Base-by-base conservation (phyloP, 2,329 filamentous ascomycete species). In the Colletotrichum tabaci region DNA sequence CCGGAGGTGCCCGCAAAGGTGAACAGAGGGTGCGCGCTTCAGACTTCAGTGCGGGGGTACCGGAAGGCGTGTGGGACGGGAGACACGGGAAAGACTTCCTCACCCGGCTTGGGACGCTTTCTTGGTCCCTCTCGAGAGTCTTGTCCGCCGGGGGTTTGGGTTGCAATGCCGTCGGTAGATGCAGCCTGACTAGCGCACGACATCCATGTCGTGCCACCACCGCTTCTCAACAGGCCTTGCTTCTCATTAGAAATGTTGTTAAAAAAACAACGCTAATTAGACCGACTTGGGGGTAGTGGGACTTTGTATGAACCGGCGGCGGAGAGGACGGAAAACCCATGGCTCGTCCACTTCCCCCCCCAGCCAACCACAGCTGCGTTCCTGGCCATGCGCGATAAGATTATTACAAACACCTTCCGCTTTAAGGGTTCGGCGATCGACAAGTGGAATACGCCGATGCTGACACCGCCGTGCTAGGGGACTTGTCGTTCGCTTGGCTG, bases 321-420 rank as follows among this genome's bases (percentile, higher is more conserved):
- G 5, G 12, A 26, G 12, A 23, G 30, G 46, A 26, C 58, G n/a
- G 46, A n/a, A 35, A 35, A 42, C 38, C 46, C 57, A 40, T 62
- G 47, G n/a, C 30, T 30, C 21, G 9, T 35, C 30, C 30, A 35
- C 30, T 21, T 8, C 15, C 30, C 26, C n/a, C 55, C 42, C 16
- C 67, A 63, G 57, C 71, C 71, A 73, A 73, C 71, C 71, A 66
- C 63, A 42, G 49, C 46, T 35, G 53, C 46, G 64, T 71, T 66
- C 67, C 71, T 72, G 64, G 46, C 49, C 71, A 72, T 72, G 72
- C 63, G 53, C 61, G 68, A 72, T 72, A 72, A 68, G 68, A 53
- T 65, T 52, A 35, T 26, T 26, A 26, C 23, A 67, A 47, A 61
- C 63, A 72, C 68, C 56, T 73, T 73, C 64, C 64, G 56, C 56